Conservation (phyloP, 139 green algal genomes). For the Tetradesmus obliquus region DNA sequence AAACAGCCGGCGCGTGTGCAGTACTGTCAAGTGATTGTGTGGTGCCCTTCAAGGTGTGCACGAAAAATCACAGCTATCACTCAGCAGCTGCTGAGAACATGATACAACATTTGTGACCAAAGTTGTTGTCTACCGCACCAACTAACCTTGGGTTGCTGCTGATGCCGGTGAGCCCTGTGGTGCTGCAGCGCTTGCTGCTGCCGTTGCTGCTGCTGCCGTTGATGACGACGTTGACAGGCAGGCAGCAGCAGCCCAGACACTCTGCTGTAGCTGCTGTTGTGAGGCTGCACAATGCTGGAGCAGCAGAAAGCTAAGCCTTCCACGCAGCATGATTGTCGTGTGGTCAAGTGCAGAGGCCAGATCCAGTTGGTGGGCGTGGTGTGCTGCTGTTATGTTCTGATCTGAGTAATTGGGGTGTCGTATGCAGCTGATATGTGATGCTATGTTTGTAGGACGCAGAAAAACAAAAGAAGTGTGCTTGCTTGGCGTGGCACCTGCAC, state of each 20-base stretch:
- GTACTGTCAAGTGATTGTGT: too few species aligned
- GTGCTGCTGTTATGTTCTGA: not conserved
- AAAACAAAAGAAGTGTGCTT: not conserved
- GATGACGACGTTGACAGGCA: not conserved
- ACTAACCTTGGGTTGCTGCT: not conserved
- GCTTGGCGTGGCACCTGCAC: not conserved
- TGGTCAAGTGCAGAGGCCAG: not conserved
- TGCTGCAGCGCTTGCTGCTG: not conserved
- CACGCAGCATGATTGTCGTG: not conserved
- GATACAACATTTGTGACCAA: too few species aligned
- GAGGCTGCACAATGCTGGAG: not conserved
- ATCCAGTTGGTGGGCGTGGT: not conserved
- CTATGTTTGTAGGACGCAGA: too few species aligned
- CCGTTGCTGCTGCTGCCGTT: not conserved
- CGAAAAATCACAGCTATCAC: too few species aligned
- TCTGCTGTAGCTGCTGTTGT: not conserved
- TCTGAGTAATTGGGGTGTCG: not conserved
- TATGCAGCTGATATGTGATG: too few species aligned
- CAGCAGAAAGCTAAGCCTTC: not conserved
- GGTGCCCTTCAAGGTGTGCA: too few species aligned
- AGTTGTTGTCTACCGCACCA: too few species aligned
- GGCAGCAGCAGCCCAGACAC: slow-evolving; percentile 12
- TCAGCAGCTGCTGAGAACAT: too few species aligned
- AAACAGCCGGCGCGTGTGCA: too few species aligned
- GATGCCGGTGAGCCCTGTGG: not conserved